Percentiles rank a stretch among this genome's conserved stretches.
Evolutionary conservation across 129 eudicot species (phyloP).

Genomic region (Centaurea solstitialis): DNA sequence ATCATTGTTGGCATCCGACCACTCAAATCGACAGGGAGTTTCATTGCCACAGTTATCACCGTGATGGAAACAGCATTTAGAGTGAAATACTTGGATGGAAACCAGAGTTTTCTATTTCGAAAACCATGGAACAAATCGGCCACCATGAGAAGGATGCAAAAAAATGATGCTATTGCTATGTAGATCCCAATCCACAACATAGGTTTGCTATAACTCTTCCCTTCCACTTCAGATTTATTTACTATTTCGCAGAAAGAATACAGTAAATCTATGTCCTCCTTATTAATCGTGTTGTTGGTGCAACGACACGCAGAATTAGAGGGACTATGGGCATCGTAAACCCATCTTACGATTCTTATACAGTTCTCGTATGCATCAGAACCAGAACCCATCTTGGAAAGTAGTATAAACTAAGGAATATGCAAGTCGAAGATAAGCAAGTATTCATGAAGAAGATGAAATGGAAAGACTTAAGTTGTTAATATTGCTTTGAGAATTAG

Average conservation of each 20-base stretch:
- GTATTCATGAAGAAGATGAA: no score
- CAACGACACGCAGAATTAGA: no score
- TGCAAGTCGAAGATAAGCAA: no score
- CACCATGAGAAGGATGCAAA: slow-evolving; percentile 28
- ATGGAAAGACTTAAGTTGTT: no score
- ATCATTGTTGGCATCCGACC: not conserved
- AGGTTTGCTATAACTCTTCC: slow-evolving; percentile 8
- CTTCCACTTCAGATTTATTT: not conserved
- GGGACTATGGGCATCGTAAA: no score
- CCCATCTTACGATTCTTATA: no score
- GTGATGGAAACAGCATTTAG: slow-evolving; percentile 27
- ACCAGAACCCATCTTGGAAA: no score
- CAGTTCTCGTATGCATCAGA: no score
- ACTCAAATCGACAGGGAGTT: slow-evolving; percentile 27
- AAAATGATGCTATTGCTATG: slow-evolving; percentile 16
- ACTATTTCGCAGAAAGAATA: not conserved
- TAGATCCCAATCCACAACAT: slow-evolving; percentile 32
- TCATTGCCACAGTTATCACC: slow-evolving; percentile 22
- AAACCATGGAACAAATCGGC: slow-evolving; percentile 17
- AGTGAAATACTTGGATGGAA: slow-evolving; percentile 29
- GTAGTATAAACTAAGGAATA: no score
- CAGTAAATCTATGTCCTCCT: not conserved
- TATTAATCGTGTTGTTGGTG: no score
- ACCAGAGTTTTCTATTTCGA: slow-evolving; percentile 9
- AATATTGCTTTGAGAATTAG: no score